phyloP scores from a whole-genome alignment of 371 early-diverging fungal species.

The Rhizomucor pusillus region DNA sequence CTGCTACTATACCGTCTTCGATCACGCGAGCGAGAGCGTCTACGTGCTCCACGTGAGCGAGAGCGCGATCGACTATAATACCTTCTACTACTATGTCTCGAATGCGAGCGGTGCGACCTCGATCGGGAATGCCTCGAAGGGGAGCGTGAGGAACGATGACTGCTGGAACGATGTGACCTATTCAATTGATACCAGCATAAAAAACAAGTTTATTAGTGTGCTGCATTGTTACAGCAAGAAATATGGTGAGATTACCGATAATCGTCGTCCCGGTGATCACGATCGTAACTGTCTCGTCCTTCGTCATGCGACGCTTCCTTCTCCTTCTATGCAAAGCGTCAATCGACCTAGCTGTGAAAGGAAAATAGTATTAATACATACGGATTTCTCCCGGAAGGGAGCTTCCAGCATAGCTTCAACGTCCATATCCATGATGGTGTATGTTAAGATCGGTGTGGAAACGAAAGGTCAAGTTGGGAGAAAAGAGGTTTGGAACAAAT shows the following conservation, averaged over 20 bases:
- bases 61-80: slow-evolving; percentile 31
- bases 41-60: slow-evolving; percentile 18
- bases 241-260: slow-evolving; percentile 13
- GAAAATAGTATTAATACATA: slow-evolving; percentile 10
- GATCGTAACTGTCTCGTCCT: slow-evolving; percentile 1
- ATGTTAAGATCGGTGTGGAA: neutral
- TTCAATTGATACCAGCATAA: neutral
- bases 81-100: slow-evolving; percentile 44
- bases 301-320: neutral
- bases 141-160: slow-evolving; percentile 36
- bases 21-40: slow-evolving; percentile 38
- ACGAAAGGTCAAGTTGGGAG: too few species aligned
- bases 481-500: too few species aligned
- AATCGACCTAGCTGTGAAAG: neutral
- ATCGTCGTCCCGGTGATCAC: slow-evolving; percentile 15
- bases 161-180: slow-evolving; percentile 18
- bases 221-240: slow-evolving; percentile 10
- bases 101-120: slow-evolving; percentile 47
- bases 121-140: slow-evolving; percentile 38
- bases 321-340: slow-evolving; percentile 2
- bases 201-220: neutral
- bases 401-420: slow-evolving; percentile 88
- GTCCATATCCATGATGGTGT: slow-evolving; percentile 47
- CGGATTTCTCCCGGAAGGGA: slow-evolving; percentile 70
- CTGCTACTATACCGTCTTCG: slow-evolving; percentile 40